These are phyloP conservation scores for Emericellopsis cladophorae DNA, from an alignment of 2,329 filamentous ascomycete species.

Conservation along the genomic window DNA sequence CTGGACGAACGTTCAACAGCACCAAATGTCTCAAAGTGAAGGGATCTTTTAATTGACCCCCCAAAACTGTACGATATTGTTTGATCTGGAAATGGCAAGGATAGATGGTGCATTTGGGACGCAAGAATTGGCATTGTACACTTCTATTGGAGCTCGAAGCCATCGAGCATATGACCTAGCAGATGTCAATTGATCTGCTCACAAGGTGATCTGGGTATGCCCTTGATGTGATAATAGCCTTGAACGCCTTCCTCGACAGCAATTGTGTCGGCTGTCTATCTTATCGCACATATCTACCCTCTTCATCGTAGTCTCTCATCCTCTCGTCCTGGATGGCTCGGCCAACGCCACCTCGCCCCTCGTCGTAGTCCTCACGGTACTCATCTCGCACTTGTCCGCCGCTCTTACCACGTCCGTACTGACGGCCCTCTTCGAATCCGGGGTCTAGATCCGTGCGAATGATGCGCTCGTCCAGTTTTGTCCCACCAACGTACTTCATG, in stretches of 20 bases:
- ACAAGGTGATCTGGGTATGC: no score
- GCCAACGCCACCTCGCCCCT: slow-evolving; percentile 82
- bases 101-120: background rate
- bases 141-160: background rate
- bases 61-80: background rate
- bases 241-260: background rate
- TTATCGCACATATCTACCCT: slow-evolving; percentile 10
- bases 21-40: no score
- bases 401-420: slow-evolving; percentile 91
- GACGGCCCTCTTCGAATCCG: slow-evolving; percentile 87
- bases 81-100: background rate
- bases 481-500: slow-evolving; percentile 97
- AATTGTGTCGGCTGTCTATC: background rate
- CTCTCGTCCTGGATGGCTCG: slow-evolving; percentile 54
- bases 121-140: background rate
- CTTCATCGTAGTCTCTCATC: slow-evolving; percentile 26
- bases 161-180: no score
- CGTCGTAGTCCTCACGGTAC: slow-evolving; percentile 94
- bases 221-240: no score
- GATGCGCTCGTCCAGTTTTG: slow-evolving; percentile 93
- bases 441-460: slow-evolving; percentile 93
- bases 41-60: background rate
- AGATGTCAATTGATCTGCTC: no score
- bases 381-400: slow-evolving; percentile 96
- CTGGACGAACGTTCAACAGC: no score